These are phyloP conservation scores for Leccinum olivaceopallidum DNA, from an alignment of 768 basidiomycete genomes.

Conservation along the genomic window DNA sequence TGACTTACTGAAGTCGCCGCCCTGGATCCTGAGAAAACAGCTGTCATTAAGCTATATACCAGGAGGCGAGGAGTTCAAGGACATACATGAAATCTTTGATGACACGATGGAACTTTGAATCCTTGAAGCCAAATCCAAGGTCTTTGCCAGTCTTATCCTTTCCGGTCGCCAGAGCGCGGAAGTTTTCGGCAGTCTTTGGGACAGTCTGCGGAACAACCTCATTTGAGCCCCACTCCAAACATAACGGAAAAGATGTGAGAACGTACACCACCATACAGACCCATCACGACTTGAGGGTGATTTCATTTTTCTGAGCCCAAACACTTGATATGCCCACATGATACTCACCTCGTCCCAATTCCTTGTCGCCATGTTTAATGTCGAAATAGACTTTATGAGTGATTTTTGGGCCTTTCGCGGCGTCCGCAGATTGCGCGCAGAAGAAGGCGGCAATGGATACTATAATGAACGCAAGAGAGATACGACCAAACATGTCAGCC, in stretches of 20 bases:
- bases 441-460: slow-evolving; percentile 69
- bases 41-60: not conserved
- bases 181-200: slow-evolving; percentile 97
- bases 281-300: slow-evolving; percentile 64
- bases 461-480: slow-evolving; percentile 60
- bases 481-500: slow-evolving; percentile 53
- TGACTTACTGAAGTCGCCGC: slow-evolving; percentile 92
- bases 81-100: slow-evolving; percentile 90
- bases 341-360: slow-evolving; percentile 74
- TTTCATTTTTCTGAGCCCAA: slow-evolving; percentile 11
- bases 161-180: slow-evolving; percentile 89
- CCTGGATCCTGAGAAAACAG: slow-evolving; percentile 73
- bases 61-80: not conserved
- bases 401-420: slow-evolving; percentile 84
- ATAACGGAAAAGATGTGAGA: not conserved
- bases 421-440: slow-evolving; percentile 71
- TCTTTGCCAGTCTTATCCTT: slow-evolving; percentile 62
- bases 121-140: slow-evolving; percentile 90
- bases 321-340: not conserved
- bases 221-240: not conserved
- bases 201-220: slow-evolving; percentile 59
- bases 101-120: slow-evolving; percentile 94
- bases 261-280: slow-evolving; percentile 85
- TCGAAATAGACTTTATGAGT: slow-evolving; percentile 96
- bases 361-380: slow-evolving; percentile 87